phyloP scores from a whole-genome alignment of 345 rosid genomes.

The Dimocarpus longan region DNA sequence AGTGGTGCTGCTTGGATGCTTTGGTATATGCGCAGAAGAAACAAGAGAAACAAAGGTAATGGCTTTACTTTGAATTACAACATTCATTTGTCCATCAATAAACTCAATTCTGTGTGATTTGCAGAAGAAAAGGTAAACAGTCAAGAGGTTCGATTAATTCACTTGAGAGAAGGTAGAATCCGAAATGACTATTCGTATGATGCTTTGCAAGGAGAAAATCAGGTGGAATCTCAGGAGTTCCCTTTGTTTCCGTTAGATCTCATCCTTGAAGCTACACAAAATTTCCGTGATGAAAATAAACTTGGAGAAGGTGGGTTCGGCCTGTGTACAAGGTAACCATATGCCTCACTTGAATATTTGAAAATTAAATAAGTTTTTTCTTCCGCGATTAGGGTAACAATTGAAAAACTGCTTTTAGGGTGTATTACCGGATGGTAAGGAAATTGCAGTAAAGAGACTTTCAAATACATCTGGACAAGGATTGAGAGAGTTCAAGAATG shows the following conservation, averaged over 20 bases:
- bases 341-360: too few species aligned
- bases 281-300: conserved; percentile 33
- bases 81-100: background rate
- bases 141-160: conserved; percentile 28
- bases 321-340: conserved; percentile 43
- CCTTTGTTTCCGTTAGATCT: conserved; percentile 26
- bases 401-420: too few species aligned
- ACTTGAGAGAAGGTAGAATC: background rate
- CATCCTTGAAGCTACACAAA: conserved; percentile 24
- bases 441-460: too few species aligned
- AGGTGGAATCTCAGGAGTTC: conserved; percentile 19
- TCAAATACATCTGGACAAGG: too few species aligned
- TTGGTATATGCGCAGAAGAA: conserved; percentile 8
- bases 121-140: conserved; percentile 12
- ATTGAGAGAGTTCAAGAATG: too few species aligned
- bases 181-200: conserved; percentile 4
- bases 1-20: background rate
- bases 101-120: background rate
- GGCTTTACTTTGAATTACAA: background rate
- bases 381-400: too few species aligned
- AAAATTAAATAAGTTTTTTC: too few species aligned
- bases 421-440: too few species aligned
- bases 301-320: conserved; percentile 59
- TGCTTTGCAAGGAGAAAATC: conserved; percentile 11
- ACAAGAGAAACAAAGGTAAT: background rate